phyloP scores from a whole-genome alignment of 2,329 filamentous ascomycete species.

The Triangularia verruculosa region DNA sequence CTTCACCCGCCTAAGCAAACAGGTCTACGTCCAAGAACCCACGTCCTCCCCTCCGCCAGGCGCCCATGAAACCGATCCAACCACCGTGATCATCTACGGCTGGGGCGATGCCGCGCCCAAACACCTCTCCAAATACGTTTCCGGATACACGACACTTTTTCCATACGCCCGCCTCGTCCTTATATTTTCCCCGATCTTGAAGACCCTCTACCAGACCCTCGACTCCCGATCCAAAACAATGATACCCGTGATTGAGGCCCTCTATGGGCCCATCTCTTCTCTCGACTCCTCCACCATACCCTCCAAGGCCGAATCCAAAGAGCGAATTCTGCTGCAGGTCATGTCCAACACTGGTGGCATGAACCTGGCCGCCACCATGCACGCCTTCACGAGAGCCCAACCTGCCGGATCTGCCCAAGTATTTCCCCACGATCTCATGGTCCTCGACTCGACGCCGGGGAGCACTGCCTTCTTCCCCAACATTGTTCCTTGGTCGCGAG shows the following conservation, averaged over 20 bases:
- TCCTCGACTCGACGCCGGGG: conserved; percentile 54
- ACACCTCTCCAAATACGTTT: conserved; percentile 54
- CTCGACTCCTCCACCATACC: conserved; percentile 23
- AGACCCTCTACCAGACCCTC: conserved; percentile 44
- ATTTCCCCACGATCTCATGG: conserved; percentile 48
- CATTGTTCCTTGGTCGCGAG: conserved; percentile 49
- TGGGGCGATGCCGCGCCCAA: conserved; percentile 57
- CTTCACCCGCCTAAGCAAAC: conserved; percentile 46
- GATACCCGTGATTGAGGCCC: conserved; percentile 42
- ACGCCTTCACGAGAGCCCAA: conserved; percentile 41
- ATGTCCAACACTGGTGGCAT: conserved; percentile 60
- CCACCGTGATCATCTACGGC: conserved; percentile 51
- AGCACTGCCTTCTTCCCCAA: conserved; percentile 42
- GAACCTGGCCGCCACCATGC: conserved; percentile 48
- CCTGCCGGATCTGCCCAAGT: conserved; percentile 32
- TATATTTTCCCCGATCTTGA: conserved; percentile 48
- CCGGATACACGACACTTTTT: conserved; percentile 50
- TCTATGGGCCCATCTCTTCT: conserved; percentile 30
- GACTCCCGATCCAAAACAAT: conserved; percentile 44
- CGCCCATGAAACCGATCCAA: conserved; percentile 34
- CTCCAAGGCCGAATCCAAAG: conserved; percentile 9
- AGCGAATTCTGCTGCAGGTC: conserved; percentile 47
- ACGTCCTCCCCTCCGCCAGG: not conserved
- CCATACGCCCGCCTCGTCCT: conserved; percentile 50
- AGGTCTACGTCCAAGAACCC: conserved; percentile 41